Conservation (phyloP, 208 protist genomes). For the Crithidia expoeki region DNA sequence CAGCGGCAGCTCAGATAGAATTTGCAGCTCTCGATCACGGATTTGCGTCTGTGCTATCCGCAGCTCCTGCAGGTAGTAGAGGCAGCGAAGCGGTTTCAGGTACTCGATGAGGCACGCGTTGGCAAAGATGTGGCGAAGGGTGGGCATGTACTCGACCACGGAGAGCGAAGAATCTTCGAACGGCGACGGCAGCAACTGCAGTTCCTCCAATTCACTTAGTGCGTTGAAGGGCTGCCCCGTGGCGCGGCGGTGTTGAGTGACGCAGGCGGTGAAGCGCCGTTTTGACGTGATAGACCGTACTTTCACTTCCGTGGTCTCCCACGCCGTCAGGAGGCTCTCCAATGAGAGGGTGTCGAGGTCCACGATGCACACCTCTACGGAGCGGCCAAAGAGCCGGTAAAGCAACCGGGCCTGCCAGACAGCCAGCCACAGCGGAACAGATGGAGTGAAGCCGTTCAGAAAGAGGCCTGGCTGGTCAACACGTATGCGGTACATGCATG, state of each 20-base stretch:
- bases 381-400: constrained; percentile 25
- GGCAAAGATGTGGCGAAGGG: constrained; percentile 33
- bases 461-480: constrained; percentile 15
- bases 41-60: constrained; percentile 40
- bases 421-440: constrained; percentile 29
- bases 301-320: constrained; percentile 23
- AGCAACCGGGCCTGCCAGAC: constrained; percentile 28
- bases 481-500: constrained; percentile 13
- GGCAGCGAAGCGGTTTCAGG: constrained; percentile 31
- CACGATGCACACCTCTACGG: constrained; percentile 16
- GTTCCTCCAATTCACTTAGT: constrained; percentile 15
- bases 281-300: constrained; percentile 18
- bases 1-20: constrained; percentile 38
- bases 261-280: constrained; percentile 18
- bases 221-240: constrained; percentile 15
- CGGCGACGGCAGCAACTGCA: constrained; percentile 31
- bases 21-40: constrained; percentile 41
- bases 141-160: constrained; percentile 33
- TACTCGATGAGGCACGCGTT: constrained; percentile 29
- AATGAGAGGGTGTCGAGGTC: constrained; percentile 21
- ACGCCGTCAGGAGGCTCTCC: constrained; percentile 17
- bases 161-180: constrained; percentile 29
- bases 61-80: constrained; percentile 35
- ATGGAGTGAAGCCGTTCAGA: constrained; percentile 13
- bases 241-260: constrained; percentile 10